Base-by-base conservation (phyloP, 768 basidiomycete genomes). In the Obba rivulosa region DNA sequence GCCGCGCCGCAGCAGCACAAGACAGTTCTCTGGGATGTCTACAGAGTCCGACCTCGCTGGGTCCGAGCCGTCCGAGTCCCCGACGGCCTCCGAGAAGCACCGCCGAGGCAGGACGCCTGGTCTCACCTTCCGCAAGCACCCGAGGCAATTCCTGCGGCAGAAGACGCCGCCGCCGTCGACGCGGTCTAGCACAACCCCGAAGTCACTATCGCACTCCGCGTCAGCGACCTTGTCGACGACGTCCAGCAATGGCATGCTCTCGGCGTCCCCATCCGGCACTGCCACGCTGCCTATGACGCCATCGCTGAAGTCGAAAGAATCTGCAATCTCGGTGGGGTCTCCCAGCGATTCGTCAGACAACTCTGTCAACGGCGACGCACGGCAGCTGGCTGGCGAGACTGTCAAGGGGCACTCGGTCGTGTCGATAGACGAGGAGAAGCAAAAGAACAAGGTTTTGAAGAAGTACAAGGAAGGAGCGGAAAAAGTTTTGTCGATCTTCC, bases 391-490 rank as follows among this genome's bases (percentile, higher is more conserved):
- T 14, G 53, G 44, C 62, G 63, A 67, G 63, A 70, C 60, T 4
- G 51, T 60, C 46, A 68, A 65, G 46, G 49, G 57, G 20, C 22
- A 47, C 4, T 56, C 67, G 16, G 60, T 57, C 11, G 46, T 49
- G n/a, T 48, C 51, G 1, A 8, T 46, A 7, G 43, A 77, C 49
- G 70, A 74, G n/a, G 77, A 82, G 58, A 83, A 79, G 62, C 70
- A 71, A 52, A 83, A 77, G 78, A 81, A 65, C 60, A 87, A 79
- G 72, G 90, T 85, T 66, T 64, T 88, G 66, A 87, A 84, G 75
- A 89, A 83, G 69, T 87, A 88, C 71, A 91, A 90, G 69, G 83
- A 89, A 61, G 85, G 83, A 52, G 87, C 89, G 2, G 88, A 90
- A 72, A 91, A 91, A 55, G 77, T 92, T 47, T 74, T 92, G 49